A percentile compares a stretch with the other conserved stretches of the same genome.
phyloP scores from a whole-genome alignment of 805 yeast species.

The Blastobotrys peoriensis region DNA sequence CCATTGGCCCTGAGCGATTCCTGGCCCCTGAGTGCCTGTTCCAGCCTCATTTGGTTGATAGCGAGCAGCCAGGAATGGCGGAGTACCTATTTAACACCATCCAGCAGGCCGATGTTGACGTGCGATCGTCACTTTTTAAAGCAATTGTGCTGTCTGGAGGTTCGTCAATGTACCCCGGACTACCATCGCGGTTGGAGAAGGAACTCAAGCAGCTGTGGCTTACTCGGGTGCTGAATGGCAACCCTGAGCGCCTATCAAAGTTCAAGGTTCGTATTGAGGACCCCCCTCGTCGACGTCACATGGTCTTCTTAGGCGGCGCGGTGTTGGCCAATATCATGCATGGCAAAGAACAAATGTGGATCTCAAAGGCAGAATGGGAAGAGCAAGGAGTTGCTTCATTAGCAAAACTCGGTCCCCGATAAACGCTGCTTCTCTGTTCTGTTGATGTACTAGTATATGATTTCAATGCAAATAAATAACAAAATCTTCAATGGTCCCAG shows the following conservation, averaged over 20 bases:
- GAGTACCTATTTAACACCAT: conserved; percentile 87
- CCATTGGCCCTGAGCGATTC: conserved; percentile 91
- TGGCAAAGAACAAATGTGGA: conserved; percentile 98
- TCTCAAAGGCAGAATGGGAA: conserved; percentile 93
- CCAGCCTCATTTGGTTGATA: conserved; percentile 92
- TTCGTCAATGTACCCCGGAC: conserved; percentile 97
- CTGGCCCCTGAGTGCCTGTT: conserved; percentile 96
- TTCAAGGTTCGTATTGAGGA: conserved; percentile 96
- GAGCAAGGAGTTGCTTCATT: conserved; percentile 88
- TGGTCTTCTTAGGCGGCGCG: conserved; percentile 99
- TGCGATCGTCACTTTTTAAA: conserved; percentile 79
- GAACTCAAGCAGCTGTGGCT: conserved; percentile 96
- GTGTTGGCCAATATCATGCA: conserved; percentile 97
- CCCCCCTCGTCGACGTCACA: conserved; percentile 97
- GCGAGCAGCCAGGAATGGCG: conserved; percentile 95
- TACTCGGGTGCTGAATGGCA: conserved; percentile 78
- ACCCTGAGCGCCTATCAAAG: conserved; percentile 72
- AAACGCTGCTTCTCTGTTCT: conserved; percentile 19
- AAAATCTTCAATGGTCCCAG: not conserved
- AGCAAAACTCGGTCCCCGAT: conserved; percentile 88
- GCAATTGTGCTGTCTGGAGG: conserved; percentile 97
- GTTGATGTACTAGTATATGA: not conserved
- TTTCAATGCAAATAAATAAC: not conserved
- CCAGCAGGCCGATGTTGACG: conserved; percentile 91
- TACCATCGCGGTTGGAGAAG: conserved; percentile 91